A percentile compares a stretch with the other conserved stretches of the same genome.
These are phyloP conservation scores for Ganoderma sinense DNA, from an alignment of 1,284 basidiomycete species.

Conservation along the genomic window DNA sequence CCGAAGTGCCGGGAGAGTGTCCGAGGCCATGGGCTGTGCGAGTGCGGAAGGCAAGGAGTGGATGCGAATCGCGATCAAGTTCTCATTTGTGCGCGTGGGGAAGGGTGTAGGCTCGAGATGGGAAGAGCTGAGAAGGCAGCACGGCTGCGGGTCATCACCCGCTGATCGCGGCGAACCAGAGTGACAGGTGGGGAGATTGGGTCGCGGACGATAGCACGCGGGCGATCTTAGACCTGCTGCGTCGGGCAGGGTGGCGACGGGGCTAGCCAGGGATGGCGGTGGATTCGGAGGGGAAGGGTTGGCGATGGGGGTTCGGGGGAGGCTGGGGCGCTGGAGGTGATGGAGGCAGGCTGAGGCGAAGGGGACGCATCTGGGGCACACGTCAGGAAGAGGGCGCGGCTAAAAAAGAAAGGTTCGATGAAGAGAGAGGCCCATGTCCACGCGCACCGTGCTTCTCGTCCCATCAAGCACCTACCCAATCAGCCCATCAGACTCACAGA, in stretches of 20 bases:
- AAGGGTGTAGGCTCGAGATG: constrained; percentile 11
- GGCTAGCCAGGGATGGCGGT: neutral
- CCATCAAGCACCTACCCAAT: constrained; percentile 34
- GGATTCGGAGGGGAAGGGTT: neutral
- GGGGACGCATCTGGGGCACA: constrained; percentile 27
- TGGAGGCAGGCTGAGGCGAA: constrained; percentile 18
- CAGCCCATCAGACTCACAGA: constrained; percentile 33
- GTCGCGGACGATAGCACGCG: neutral
- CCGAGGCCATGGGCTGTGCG: constrained; percentile 15
- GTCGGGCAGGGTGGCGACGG: neutral
- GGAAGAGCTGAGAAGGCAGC: constrained; percentile 20
- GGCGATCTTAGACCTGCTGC: neutral
- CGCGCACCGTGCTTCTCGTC: constrained; percentile 32
- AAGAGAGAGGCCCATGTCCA: constrained; percentile 28
- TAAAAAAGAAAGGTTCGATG: constrained; percentile 24
- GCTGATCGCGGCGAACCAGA: constrained; percentile 31
- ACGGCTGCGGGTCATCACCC: constrained; percentile 32
- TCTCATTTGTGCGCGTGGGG: constrained; percentile 23
- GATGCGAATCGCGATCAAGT: constrained; percentile 26
- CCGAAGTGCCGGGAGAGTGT: constrained; percentile 8
- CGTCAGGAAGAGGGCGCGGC: constrained; percentile 27
- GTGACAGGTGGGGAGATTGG: constrained; percentile 10
- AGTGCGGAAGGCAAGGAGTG: constrained; percentile 14
- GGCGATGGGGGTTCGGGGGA: neutral
- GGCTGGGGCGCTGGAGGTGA: neutral